Evolutionary conservation across 495 filamentous ascomycete genomes (phyloP).

Genomic region (Talaromyces wortmannii): DNA sequence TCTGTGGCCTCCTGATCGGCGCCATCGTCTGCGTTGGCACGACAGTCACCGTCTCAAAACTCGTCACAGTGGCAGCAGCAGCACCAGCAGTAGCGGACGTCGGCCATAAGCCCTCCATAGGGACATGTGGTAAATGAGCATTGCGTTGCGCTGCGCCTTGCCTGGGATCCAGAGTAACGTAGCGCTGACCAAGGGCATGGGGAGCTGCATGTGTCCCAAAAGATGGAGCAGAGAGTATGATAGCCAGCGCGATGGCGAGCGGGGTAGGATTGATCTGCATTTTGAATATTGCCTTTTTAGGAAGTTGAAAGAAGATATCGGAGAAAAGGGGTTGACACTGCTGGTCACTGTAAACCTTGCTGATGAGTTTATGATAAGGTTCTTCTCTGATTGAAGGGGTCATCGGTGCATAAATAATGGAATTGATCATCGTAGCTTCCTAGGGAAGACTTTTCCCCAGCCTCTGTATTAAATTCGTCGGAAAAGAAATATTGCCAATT

Average conservation of each 20-base stretch:
- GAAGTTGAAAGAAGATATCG: background rate
- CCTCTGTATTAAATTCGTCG: background rate
- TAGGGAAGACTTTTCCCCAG: background rate
- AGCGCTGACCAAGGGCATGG: background rate
- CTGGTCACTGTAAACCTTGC: background rate
- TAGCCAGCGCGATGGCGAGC: constrained; percentile 4
- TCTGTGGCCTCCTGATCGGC: background rate
- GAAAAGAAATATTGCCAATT: background rate
- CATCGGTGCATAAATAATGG: constrained; percentile 4
- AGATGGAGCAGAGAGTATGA: constrained; percentile 2
- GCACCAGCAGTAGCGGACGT: no score
- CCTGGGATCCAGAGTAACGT: background rate
- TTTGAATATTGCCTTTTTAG: background rate
- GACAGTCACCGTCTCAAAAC: background rate
- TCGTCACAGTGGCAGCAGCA: background rate
- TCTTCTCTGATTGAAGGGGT: background rate
- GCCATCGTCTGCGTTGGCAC: background rate
- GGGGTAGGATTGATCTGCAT: constrained; percentile 1
- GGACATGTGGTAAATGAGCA: no score
- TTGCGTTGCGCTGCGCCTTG: background rate
- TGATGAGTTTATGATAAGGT: no score
- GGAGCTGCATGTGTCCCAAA: background rate
- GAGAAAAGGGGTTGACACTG: background rate
- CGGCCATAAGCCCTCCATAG: no score
- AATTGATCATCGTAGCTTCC: background rate